Evolutionary conservation across 148 eudicot species (phyloP).

Genomic region (Dianthus caryophyllus): DNA sequence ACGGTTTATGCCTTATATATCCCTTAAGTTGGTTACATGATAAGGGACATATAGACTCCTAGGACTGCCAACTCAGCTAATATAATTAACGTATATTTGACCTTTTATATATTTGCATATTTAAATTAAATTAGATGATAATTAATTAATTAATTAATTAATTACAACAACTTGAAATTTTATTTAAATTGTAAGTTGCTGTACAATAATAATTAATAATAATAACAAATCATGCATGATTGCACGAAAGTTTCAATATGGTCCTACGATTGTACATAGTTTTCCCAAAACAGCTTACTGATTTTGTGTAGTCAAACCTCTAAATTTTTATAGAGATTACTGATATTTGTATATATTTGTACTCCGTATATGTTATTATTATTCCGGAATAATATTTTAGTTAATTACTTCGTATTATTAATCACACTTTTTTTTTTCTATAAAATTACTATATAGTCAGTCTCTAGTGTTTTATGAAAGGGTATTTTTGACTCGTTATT

Average conservation of each 20-base stretch:
- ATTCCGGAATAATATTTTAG: no score
- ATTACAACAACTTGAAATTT: slow-evolving; percentile 2
- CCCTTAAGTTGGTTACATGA: slow-evolving; percentile 6
- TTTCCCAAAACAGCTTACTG: slow-evolving; percentile 1
- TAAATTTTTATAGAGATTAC: neutral
- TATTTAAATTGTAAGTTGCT: neutral
- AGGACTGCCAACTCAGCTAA: neutral
- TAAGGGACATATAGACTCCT: neutral
- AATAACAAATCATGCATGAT: neutral
- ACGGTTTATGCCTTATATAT: no score
- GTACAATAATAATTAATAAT: no score
- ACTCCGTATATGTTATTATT: no score
- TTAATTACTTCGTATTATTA: no score
- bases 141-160: neutral
- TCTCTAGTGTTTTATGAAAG: neutral
- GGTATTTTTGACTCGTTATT: neutral
- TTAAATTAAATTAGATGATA: no score
- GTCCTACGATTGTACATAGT: slow-evolving; percentile 6
- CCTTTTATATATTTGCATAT: neutral
- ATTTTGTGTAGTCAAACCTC: neutral
- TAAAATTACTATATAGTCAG: no score
- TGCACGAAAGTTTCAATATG: neutral
- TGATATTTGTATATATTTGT: no score
- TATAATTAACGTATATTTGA: neutral
- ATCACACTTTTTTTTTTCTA: no score